Evolutionary conservation across 352 stramenopile species (phyloP), one percentile per base, ranked within the genome.

Genomic region (Pythium sukuiense): DNA sequence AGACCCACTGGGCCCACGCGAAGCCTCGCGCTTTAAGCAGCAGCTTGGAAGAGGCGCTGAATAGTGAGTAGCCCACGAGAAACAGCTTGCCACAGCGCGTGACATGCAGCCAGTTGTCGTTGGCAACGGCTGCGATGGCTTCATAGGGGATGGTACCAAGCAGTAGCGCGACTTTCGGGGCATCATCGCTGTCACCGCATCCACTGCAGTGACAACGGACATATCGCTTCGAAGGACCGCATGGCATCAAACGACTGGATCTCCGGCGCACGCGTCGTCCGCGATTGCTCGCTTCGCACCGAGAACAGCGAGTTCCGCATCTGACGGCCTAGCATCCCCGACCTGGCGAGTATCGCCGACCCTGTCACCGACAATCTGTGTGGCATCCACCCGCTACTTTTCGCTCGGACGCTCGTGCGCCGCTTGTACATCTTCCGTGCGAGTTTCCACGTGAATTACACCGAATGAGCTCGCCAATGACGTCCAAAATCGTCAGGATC

Each of bases 1-100:
- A 83, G 9, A 87, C 63, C 59, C 68, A 53, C 49, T 80, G 79
- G 2, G 68, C 64, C n/a, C 50, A 65, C 7, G 24, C 68, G n/a
- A 56, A 59, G 9, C 55, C 46, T 20, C 69, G 62, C 6, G 50
- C 52, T 46, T 64, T 57, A 46, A 80, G 53, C 11, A 83, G 46
- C 7, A 70, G 20, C 4, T 29, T 27, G 13, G 53, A 64, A 27
- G 29, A 52, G n/a, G 45, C n/a, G 5, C 1, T 16, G 18, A 52
- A 6, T 12, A 52, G 45, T 4, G 45, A 16, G n/a, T 52, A 52
- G n/a, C 18, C 45, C 3, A 24, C 59, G 12, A 66, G 48, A 4
- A 70, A 9, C 0, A 75, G 13, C 26, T 67, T 69, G 1, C 45
- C 59, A 0, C 45, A 24, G 6, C 71, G 62, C 18, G 67, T 62